Evolutionary conservation across 805 yeast species (phyloP).

Genomic region (Kluyveromyces lactis): DNA sequence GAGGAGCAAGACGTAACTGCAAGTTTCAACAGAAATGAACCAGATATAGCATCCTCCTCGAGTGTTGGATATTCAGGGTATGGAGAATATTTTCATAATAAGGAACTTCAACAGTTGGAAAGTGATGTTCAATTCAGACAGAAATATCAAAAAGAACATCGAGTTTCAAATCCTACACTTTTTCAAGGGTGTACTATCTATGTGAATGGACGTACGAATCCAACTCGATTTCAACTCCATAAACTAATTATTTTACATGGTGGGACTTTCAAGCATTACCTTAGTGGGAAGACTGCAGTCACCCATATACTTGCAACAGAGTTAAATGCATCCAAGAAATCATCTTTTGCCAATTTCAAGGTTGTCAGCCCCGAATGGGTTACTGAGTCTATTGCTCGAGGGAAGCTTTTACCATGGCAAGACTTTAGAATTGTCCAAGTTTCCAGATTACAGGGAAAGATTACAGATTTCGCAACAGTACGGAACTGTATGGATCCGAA

Average conservation of each 20-base stretch:
- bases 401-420: slow-evolving; percentile 58
- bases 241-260: slow-evolving; percentile 68
- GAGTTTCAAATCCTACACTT: slow-evolving; percentile 30
- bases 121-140: slow-evolving; percentile 17
- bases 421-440: slow-evolving; percentile 43
- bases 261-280: slow-evolving; percentile 62
- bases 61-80: slow-evolving; percentile 5
- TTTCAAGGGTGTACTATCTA: slow-evolving; percentile 60
- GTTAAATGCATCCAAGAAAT: slow-evolving; percentile 66
- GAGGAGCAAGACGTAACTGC: no score
- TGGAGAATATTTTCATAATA: slow-evolving; percentile 20
- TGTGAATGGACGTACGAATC: slow-evolving; percentile 85
- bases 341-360: slow-evolving; percentile 56
- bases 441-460: not conserved
- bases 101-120: slow-evolving; percentile 17
- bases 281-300: slow-evolving; percentile 62
- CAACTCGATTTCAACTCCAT: slow-evolving; percentile 68
- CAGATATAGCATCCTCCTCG: not conserved
- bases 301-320: slow-evolving; percentile 81
- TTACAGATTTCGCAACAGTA: slow-evolving; percentile 19
- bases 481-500: slow-evolving; percentile 69
- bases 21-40: no score
- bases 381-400: slow-evolving; percentile 46
- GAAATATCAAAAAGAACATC: slow-evolving; percentile 11
- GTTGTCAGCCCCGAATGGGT: slow-evolving; percentile 86